A percentile compares a stretch with the other conserved stretches of the same genome.
phyloP scores from a whole-genome alignment of 2,329 filamentous ascomycete species.

The Verticillium nubilum region DNA sequence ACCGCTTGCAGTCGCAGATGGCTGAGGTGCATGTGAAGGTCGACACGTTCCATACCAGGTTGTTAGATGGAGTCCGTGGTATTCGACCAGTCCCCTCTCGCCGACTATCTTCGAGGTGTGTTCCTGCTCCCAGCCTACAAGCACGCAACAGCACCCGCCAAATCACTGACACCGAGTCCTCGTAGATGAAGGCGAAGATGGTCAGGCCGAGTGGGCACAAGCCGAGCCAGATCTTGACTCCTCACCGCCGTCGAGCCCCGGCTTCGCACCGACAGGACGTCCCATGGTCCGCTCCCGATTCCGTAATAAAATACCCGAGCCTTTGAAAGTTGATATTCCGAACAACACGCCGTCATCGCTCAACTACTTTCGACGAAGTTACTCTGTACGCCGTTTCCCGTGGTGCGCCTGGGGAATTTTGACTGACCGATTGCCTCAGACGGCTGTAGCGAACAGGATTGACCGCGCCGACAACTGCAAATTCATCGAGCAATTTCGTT shows the following conservation, averaged over 20 bases:
- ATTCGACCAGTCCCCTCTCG: constrained; percentile 80
- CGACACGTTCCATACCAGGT: constrained; percentile 8
- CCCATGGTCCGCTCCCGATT: constrained; percentile 50
- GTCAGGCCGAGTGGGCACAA: constrained; percentile 40
- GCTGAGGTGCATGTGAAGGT: constrained; percentile 11
- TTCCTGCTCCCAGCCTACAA: constrained; percentile 11
- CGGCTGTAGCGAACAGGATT: constrained; percentile 65
- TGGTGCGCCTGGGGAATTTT: not conserved
- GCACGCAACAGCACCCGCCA: not conserved
- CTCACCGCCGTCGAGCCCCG: constrained; percentile 42
- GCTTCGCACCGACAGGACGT: constrained; percentile 52
- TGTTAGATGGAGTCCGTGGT: constrained; percentile 76
- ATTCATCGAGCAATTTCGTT: constrained; percentile 89
- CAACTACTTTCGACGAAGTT: constrained; percentile 41
- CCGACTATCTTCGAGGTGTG: constrained; percentile 83
- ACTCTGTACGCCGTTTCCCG: constrained; percentile 37
- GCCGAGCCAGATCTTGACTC: constrained; percentile 32
- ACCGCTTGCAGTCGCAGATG: constrained; percentile 8
- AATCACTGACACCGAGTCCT: constrained; percentile 12
- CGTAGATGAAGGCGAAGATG: constrained; percentile 45
- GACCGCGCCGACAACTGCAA: constrained; percentile 74
- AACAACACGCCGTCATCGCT: constrained; percentile 32
- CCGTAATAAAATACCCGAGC: constrained; percentile 39
- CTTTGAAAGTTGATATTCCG: constrained; percentile 36
- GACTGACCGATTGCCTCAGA: constrained; percentile 35